A percentile compares a stretch with the other conserved stretches of the same genome.
phyloP scores from a whole-genome alignment of 2,329 filamentous ascomycete species.

The Pestalotiopsis sp. region DNA sequence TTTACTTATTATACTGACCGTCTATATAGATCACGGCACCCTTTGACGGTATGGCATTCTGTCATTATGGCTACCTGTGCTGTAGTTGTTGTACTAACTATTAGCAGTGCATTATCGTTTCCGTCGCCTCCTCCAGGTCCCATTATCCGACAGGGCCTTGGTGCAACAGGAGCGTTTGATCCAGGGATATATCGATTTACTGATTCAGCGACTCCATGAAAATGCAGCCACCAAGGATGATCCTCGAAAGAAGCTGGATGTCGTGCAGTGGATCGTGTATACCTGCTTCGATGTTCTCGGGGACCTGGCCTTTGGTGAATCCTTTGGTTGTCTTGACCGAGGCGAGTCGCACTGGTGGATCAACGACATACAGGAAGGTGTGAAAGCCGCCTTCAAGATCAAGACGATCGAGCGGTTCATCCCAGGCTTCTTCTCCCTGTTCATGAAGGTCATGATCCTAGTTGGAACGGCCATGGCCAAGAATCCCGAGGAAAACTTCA shows the following conservation, averaged over 20 bases:
- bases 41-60: too few relatives aligned
- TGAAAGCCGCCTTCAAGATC: background rate
- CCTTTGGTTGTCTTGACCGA: background rate
- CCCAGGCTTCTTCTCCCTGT: background rate
- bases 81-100: background rate
- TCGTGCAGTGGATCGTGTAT: slow-evolving; percentile 24
- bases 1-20: too few relatives aligned
- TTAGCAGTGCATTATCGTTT: background rate
- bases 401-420: background rate
- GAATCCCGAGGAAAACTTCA: too few relatives aligned
- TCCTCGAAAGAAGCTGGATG: slow-evolving; percentile 14
- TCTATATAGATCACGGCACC: too few relatives aligned
- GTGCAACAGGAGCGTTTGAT: background rate
- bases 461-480: too few relatives aligned
- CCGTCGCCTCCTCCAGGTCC: background rate
- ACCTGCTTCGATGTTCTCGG: slow-evolving; percentile 27
- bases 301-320: slow-evolving; percentile 21
- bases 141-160: background rate
- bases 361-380: too few relatives aligned
- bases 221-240: background rate
- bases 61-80: too few relatives aligned
- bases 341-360: background rate
- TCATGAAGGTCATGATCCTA: background rate
- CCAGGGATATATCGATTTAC: background rate
- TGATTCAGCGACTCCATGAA: background rate